Base-by-base conservation (phyloP, 2,329 filamentous ascomycete genomes). In the Cercospora nicotianae region DNA sequence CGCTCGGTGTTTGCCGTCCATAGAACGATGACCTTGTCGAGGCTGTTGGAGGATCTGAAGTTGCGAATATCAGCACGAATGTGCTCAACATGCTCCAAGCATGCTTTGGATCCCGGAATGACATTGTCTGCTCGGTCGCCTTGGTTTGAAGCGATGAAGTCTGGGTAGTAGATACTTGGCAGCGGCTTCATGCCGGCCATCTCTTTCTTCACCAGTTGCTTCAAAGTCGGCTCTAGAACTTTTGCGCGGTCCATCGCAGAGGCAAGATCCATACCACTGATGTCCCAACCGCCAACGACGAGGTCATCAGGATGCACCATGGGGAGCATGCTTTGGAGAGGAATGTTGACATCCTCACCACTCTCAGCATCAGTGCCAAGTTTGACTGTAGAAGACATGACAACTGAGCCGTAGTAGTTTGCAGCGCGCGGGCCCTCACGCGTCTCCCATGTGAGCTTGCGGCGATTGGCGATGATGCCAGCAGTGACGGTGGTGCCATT, bases 1-100 rank as follows among this genome's bases (percentile, higher is more conserved):
- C 95, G 93, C 84, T 99, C 95, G 12, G 95, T 99, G 86, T 99
- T 99, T 82, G 95, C 95, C 67, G 95, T 98, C 95, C 95, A 99
- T 82, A 95, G 91, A 69, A 99, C 90, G 78, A 99, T 93, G 78
- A 99, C 91, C 85, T 96, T 97, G 85, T 98, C 94, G 36, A 99
- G 88, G 68, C 81, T 83, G 79, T 98, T 92, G 76, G 87, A 83
- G 70, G 88, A 83, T 86, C 98, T 98, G 88, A 99, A 99, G 72
- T 96, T 89, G 73, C 89, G 92, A 76, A 99, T 97, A 77, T 99
- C 94, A 80, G 92, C 87, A 78, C 94, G 93, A 77, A 99, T 90
- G 80, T 94, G 87, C 84, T 98, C 93, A 59, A 99, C 92, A 78
- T 99, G 95, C 66, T 89, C 93, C 82, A 84, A 89, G 80, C 85